Evolutionary conservation across 1,284 basidiomycete genomes (phyloP).

Genomic region (Ceratobasidium sp.): DNA sequence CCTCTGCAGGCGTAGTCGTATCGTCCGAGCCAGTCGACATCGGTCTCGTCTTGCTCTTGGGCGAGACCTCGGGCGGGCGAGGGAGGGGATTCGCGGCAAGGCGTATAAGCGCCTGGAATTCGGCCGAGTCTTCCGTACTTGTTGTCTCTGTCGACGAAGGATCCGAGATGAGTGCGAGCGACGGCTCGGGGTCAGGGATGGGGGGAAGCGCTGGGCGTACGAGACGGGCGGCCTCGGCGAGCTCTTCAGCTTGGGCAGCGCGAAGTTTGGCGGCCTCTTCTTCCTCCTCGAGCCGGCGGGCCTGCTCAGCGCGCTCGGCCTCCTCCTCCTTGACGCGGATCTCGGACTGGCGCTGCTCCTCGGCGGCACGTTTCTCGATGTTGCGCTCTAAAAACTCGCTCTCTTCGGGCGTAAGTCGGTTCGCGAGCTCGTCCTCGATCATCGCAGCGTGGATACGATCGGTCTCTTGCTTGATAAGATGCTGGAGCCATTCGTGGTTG

Average conservation of each 20-base stretch:
- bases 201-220: slow-evolving; percentile 39
- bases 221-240: slow-evolving; percentile 35
- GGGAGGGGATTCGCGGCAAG: slow-evolving; percentile 23
- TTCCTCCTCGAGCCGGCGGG: slow-evolving; percentile 24
- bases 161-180: slow-evolving; percentile 37
- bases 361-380: slow-evolving; percentile 31
- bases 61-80: slow-evolving; percentile 25
- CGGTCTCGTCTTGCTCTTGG: slow-evolving; percentile 19
- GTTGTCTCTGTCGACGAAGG: slow-evolving; percentile 22
- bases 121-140: slow-evolving; percentile 2
- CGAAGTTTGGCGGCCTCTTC: slow-evolving; percentile 38
- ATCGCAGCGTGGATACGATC: slow-evolving; percentile 36
- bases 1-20: slow-evolving; percentile 5
- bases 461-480: slow-evolving; percentile 37
- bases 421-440: slow-evolving; percentile 44
- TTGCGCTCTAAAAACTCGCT: slow-evolving; percentile 29
- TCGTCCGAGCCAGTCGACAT: slow-evolving; percentile 16
- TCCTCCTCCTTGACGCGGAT: slow-evolving; percentile 16
- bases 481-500: slow-evolving; percentile 19
- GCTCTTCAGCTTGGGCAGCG: slow-evolving; percentile 37
- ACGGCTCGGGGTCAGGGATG: slow-evolving; percentile 34
- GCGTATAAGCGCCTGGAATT: slow-evolving; percentile 18
- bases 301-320: slow-evolving; percentile 8
- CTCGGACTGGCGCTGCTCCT: slow-evolving; percentile 21
- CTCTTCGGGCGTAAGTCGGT: slow-evolving; percentile 23